Percentiles rank a stretch among this genome's conserved stretches.
Conservation (phyloP, 768 basidiomycete genomes). For the Podaxis sp. region DNA sequence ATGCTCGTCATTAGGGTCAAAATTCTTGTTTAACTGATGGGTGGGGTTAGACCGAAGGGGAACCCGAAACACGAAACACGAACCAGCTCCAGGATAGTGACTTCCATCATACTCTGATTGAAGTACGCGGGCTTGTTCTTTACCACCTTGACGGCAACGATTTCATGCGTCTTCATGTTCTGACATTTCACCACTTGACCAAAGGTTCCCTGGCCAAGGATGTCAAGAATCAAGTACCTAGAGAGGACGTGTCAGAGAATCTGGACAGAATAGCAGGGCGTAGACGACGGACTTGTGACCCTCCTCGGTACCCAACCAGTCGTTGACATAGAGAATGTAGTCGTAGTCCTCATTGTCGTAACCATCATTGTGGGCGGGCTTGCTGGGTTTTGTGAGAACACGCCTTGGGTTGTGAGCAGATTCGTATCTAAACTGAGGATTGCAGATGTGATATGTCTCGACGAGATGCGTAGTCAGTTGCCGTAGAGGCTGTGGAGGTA, state of each 20-base stretch:
- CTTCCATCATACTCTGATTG: slow-evolving; percentile 99
- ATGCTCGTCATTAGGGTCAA: slow-evolving; percentile 92
- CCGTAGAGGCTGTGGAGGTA: slow-evolving; percentile 46
- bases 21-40: slow-evolving; percentile 84
- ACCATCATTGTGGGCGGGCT: slow-evolving; percentile 93
- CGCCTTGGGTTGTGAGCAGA: slow-evolving; percentile 92
- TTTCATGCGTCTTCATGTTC: slow-evolving; percentile 98
- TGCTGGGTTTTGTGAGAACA: slow-evolving; percentile 97
- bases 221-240: slow-evolving; percentile 96
- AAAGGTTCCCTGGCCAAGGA: slow-evolving; percentile 97
- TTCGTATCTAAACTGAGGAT: slow-evolving; percentile 94
- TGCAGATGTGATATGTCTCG: slow-evolving; percentile 93
- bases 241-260: slow-evolving; percentile 10
- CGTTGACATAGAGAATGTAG: slow-evolving; percentile 99
- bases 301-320: slow-evolving; percentile 92
- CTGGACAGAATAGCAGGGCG: neutral
- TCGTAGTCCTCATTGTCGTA: slow-evolving; percentile 99
- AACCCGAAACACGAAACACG: slow-evolving; percentile 30
- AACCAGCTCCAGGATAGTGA: slow-evolving; percentile 94
- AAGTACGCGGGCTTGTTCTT: slow-evolving; percentile 99
- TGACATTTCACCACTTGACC: slow-evolving; percentile 99
- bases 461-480: slow-evolving; percentile 82
- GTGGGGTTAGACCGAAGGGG: slow-evolving; percentile 8
- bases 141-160: slow-evolving; percentile 98
- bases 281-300: slow-evolving; percentile 79